Conservation (phyloP, 139 green algal species). For the Astrephomene gubernaculifera region DNA sequence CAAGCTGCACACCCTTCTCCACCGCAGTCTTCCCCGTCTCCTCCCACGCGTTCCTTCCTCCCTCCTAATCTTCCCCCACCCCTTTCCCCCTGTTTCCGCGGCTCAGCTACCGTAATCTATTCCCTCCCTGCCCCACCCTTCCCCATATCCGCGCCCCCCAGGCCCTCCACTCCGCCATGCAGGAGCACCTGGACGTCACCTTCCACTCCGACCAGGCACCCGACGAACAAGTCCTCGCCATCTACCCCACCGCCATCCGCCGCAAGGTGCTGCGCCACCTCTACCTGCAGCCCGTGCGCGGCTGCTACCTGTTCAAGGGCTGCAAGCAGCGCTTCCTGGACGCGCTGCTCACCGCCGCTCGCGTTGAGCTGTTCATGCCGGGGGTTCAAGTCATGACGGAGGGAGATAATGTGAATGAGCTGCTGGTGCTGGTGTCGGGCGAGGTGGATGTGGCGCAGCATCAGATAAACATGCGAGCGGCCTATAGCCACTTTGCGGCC, state of each 20-base stretch:
- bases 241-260: constrained; percentile 64
- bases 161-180: constrained; percentile 59
- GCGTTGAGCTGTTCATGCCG: constrained; percentile 76
- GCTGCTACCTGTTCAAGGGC: constrained; percentile 72
- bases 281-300: constrained; percentile 51
- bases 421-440: constrained; percentile 26
- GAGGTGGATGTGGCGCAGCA: constrained; percentile 18
- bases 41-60: no score
- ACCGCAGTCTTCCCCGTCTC: no score
- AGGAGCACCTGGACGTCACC: constrained; percentile 72
- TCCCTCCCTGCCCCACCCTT: no score
- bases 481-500: constrained; percentile 4
- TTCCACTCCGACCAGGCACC: constrained; percentile 69
- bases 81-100: no score
- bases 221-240: constrained; percentile 66
- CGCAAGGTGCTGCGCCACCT: constrained; percentile 54
- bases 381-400: constrained; percentile 41
- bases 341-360: constrained; percentile 61
- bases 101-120: no score
- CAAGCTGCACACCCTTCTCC: not conserved
- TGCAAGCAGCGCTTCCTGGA: constrained; percentile 70
- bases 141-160: no score
- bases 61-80: no score
- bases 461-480: constrained; percentile 20
- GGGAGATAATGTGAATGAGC: constrained; percentile 55